Base-by-base conservation (phyloP, 352 stramenopile genomes). In the Pythium periplocum region DNA sequence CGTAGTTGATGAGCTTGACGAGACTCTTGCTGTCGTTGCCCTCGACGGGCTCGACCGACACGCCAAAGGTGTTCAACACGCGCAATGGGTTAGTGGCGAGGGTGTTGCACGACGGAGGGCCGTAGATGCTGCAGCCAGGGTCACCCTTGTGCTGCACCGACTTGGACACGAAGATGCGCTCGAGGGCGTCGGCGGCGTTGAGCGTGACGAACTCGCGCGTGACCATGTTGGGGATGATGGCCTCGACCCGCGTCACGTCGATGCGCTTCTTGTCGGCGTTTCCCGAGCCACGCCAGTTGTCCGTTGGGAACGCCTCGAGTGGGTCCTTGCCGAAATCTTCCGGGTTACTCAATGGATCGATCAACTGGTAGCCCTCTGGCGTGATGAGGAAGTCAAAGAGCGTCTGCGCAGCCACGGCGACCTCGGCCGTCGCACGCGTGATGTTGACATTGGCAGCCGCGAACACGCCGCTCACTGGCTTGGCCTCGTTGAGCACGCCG, bases 1-100 rank as follows among this genome's bases (percentile, higher is more conserved):
- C 61, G 51, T 61, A 68, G 61, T 68, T 68, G 50, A 64, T 60
- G 12, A 64, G 41, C 53, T 62, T 38, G 43, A 62, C 59, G 26
- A 62, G 44, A 7, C 34, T 47, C 44, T 66, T 59, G 48, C 41
- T 59, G n/a, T 47, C 54, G 53, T 58, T 59, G 33, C 45, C 51
- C 32, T 31, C 17, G 6, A 59, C 34, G 3, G 59, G 53, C n/a
- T 57, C 46, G 10, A 62, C 35, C 26, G 57, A 48, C 48, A 66
- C 57, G 10, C 51, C 49, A 12, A 66, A 66, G 31, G 53, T 57
- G 49, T 59, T 66, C 53, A 59, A 41, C 32, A 40, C 53, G 26
- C 53, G 47, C 37, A 66, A 43, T 1, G 59, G 52, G 40, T 60
- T 48, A 5, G 5, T 47, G 46, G 53, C 51, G 35, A 57, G 10